Conservation (phyloP, 768 basidiomycete genomes). For the Suillus americanus region DNA sequence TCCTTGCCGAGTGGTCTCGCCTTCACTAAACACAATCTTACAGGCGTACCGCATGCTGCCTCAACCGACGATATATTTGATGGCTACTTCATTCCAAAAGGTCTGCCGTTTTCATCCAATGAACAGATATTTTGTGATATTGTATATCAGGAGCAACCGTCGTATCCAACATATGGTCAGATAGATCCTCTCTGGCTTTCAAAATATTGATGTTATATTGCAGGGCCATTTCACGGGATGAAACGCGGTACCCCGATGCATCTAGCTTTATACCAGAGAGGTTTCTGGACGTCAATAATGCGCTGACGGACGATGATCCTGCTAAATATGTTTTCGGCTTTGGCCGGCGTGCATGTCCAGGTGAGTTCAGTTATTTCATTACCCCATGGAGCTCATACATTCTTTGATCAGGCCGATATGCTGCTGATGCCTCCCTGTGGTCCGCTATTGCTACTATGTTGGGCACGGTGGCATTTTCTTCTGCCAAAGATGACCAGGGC, state of each 20-base stretch:
- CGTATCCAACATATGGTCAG: conserved; percentile 2
- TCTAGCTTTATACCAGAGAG: conserved; percentile 15
- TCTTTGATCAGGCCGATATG: conserved; percentile 5
- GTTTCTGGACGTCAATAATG: conserved; percentile 6
- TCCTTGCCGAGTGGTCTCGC: too few relatives aligned
- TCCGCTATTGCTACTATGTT: conserved; percentile 7
- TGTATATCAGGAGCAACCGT: not conserved
- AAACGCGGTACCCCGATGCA: conserved; percentile 10
- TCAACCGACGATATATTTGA: conserved; percentile 37
- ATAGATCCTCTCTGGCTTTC: not conserved
- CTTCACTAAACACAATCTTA: not conserved
- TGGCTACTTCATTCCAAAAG: conserved; percentile 30
- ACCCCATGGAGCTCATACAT: too few relatives aligned
- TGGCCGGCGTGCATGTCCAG: conserved; percentile 14
- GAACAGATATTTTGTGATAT: not conserved
- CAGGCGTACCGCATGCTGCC: not conserved
- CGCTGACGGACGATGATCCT: conserved; percentile 11
- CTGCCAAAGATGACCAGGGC: conserved; percentile 5
- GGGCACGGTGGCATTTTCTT: conserved; percentile 2
- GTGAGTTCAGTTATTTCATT: not conserved
- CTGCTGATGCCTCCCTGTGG: conserved; percentile 10
- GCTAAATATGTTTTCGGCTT: conserved; percentile 7
- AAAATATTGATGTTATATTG: not conserved
- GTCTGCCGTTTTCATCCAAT: not conserved
- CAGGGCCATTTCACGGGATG: conserved; percentile 10